Base-by-base conservation (phyloP, 139 green algal species). In the Chlorella sorokiniana region DNA sequence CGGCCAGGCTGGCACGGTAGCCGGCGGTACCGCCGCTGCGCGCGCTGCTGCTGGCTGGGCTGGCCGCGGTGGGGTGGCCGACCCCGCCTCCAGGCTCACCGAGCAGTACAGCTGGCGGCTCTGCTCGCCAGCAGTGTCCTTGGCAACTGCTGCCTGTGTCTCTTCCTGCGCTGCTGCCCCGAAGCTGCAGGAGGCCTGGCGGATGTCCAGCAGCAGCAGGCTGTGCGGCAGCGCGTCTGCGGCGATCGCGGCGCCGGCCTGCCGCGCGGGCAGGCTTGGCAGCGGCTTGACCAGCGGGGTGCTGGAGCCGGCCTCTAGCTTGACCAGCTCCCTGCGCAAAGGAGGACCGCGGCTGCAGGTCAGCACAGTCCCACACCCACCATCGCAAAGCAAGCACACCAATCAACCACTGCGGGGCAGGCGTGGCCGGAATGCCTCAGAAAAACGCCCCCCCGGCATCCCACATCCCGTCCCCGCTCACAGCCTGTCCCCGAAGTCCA, bases 401-500 rank as follows among this genome's bases (percentile, higher is more conserved):
- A n/a, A n/a, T n/a, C n/a, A n/a, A n/a, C n/a, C n/a, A n/a, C n/a
- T n/a, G n/a, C n/a, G n/a, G n/a, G n/a, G n/a, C n/a, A n/a, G n/a
- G n/a, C n/a, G n/a, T n/a, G n/a, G n/a, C n/a, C n/a, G n/a, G n/a
- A n/a, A n/a, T n/a, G n/a, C n/a, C n/a, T n/a, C n/a, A n/a, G n/a
- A n/a, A n/a, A n/a, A n/a, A n/a, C n/a, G n/a, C n/a, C n/a, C n/a
- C n/a, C n/a, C n/a, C n/a, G n/a, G n/a, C n/a, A n/a, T n/a, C n/a
- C n/a, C n/a, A 68, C 61, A 68, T 68, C 61, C 61, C 23, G 48
- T 16, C 41, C 16, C 52, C 14, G 51, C 88, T 79, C 56, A 91
- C 86, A 91, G 70, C 25, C 70, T 25, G 76, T 89, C 80, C 1
- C 92, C 93, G 82, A 89, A 91, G 69, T 96, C 90, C 4, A 95